These are phyloP conservation scores for Epichloe elymi DNA, from an alignment of 2,329 filamentous ascomycete genomes.

Conservation along the genomic window DNA sequence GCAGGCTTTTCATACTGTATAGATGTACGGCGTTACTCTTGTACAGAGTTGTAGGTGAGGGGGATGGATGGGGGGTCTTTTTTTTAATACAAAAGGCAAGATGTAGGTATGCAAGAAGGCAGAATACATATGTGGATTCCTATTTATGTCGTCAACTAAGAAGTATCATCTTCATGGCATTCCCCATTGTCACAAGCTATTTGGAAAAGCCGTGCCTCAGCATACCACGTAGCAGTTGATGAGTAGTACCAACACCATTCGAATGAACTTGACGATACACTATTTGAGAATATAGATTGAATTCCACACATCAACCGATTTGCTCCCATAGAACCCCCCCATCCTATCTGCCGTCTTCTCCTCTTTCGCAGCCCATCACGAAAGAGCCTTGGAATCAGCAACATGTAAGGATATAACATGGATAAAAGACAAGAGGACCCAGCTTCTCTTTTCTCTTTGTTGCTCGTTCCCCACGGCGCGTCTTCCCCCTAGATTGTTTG, in stretches of 20 bases:
- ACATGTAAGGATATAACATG: background rate
- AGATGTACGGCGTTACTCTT: constrained; percentile 8
- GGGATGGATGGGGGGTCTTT: background rate
- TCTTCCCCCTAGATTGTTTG: background rate
- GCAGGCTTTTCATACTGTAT: background rate
- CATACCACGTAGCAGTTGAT: background rate
- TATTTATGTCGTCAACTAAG: too few species aligned
- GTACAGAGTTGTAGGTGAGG: background rate
- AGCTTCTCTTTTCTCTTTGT: background rate
- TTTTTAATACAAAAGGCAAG: background rate
- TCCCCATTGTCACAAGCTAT: too few species aligned
- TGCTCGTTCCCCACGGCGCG: background rate
- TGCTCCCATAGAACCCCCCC: background rate
- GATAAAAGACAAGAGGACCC: background rate
- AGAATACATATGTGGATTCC: background rate
- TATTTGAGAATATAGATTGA: background rate
- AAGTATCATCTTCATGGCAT: too few species aligned
- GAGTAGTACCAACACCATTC: background rate
- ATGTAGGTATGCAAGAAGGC: background rate
- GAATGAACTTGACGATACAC: too few species aligned
- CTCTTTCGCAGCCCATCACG: background rate
- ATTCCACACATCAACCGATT: constrained; percentile 1
- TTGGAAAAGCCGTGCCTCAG: too few species aligned
- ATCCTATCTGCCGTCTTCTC: background rate
- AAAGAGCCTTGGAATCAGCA: background rate